A percentile compares a stretch with the other conserved stretches of the same genome.
phyloP scores from a whole-genome alignment of 495 filamentous ascomycete species.

The Achaetomiella virescens region DNA sequence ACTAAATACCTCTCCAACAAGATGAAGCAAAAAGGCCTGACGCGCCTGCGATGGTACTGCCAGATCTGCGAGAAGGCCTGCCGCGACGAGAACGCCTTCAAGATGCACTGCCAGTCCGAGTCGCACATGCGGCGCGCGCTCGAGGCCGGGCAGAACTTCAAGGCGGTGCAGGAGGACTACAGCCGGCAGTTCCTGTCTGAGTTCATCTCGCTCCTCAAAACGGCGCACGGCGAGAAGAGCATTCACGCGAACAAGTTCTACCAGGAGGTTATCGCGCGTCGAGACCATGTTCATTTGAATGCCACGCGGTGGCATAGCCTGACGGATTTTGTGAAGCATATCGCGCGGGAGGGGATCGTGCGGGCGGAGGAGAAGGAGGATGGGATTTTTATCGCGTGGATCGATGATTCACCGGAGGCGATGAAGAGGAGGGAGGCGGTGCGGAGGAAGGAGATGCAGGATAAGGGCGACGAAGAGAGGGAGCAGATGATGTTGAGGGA shows the following conservation, averaged over 20 bases:
- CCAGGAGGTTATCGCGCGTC: constrained; percentile 73
- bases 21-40: constrained; percentile 83
- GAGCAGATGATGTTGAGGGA: constrained; percentile 73
- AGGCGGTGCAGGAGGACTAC: constrained; percentile 66
- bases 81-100: constrained; percentile 71
- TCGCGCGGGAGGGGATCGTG: constrained; percentile 79
- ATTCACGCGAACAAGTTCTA: constrained; percentile 89
- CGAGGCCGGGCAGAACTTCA: constrained; percentile 76
- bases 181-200: constrained; percentile 69
- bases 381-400: constrained; percentile 79
- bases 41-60: constrained; percentile 76
- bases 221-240: constrained; percentile 78
- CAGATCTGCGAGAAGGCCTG: constrained; percentile 57
- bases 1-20: constrained; percentile 84
- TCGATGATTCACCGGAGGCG: constrained; percentile 83
- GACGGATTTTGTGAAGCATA: constrained; percentile 79
- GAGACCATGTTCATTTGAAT: constrained; percentile 91
- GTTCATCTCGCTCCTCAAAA: constrained; percentile 69
- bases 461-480: constrained; percentile 83
- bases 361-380: constrained; percentile 85
- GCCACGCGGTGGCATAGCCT: constrained; percentile 76
- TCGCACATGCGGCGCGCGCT: constrained; percentile 81
- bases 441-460: constrained; percentile 72
- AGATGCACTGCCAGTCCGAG: constrained; percentile 74
- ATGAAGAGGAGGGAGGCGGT: constrained; percentile 72